Evolutionary conservation across 805 yeast species (phyloP), one percentile per base, ranked within the genome.

Genomic region (Candida wancherniae): DNA sequence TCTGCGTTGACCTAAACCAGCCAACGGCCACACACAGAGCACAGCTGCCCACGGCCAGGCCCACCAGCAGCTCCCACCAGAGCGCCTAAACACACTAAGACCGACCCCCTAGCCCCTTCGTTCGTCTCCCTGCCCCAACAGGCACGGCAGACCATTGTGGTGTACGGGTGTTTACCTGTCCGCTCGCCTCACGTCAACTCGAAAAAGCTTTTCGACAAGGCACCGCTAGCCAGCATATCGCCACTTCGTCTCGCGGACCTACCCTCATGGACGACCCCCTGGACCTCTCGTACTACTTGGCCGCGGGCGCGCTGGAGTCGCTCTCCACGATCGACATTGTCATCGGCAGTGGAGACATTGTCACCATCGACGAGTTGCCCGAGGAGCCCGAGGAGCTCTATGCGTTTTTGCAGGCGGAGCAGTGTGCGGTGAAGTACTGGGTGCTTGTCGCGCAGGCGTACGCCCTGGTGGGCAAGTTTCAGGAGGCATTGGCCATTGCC

Each of bases 321-420:
- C 32, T 49, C 24, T 51, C 46, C 17, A 57, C 48, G 22, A 48
- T 76, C 44, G 83, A 77, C 55, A 81, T 90, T 49, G 96, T 95
- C 24, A 63, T 86, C 33, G 50, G 80, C 36, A 84, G 81, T 47
- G 69, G 70, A 3, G 95, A 87, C 59, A 83, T 85, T 39, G 95
- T 90, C 41, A 81, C 85, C 31, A 75, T 92, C 45, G 77, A 78
- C 20, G 97, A 90, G 50, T 67, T 87, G 34, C 94, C 95, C 4
- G 95, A 84, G 14, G 95, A 90, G 54, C 84, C 95, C 4, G 70
- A 76, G 26, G 97, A 92, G 50, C 68, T 92, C 40, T 77, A 83
- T 42, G 73, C 75, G 16, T 71, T 90, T 40, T 64, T 92, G 40
- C 81, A 83, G 40, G 84, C 83, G 43, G 97, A 92, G 60, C 75